Percentiles rank a stretch among this genome's conserved stretches.
Evolutionary conservation across 805 yeast species (phyloP).

Genomic region (Candida parachauliodes): DNA sequence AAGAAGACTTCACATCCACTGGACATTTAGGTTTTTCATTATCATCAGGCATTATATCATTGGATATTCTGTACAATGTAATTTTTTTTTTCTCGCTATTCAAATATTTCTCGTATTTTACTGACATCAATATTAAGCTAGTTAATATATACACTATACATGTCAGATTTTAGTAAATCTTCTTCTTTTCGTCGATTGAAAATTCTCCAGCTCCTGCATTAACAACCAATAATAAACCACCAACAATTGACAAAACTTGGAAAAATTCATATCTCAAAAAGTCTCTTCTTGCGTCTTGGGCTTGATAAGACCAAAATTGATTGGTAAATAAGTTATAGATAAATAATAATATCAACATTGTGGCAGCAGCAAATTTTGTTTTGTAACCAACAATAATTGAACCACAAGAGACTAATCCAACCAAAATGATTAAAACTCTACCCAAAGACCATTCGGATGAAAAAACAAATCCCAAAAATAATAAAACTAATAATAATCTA

Average conservation of each 20-base stretch:
- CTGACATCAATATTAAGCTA: no score
- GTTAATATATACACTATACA: no score
- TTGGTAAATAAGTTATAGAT: constrained; percentile 76
- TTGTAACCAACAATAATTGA: constrained; percentile 89
- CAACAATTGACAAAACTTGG: constrained; percentile 92
- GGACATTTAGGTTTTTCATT: constrained; percentile 17
- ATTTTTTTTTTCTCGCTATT: no score
- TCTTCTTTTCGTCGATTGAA: constrained; percentile 92
- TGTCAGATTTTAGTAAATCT: constrained; percentile 58
- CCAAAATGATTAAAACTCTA: constrained; percentile 58
- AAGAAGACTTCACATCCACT: not conserved
- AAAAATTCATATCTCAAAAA: constrained; percentile 87
- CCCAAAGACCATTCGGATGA: constrained; percentile 69
- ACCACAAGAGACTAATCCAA: constrained; percentile 67
- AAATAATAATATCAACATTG: constrained; percentile 64
- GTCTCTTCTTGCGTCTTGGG: constrained; percentile 77
- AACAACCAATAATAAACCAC: constrained; percentile 86
- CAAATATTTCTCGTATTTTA: no score
- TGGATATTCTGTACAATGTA: no score
- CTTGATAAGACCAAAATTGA: constrained; percentile 81
- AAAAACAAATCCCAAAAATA: constrained; percentile 81
- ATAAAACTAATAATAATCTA: constrained; percentile 74
- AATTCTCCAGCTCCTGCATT: constrained; percentile 96
- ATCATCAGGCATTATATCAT: constrained; percentile 6
- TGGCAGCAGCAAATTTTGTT: constrained; percentile 81